phyloP scores from a whole-genome alignment of 257 asterid species.

The Solanum arcanum region DNA sequence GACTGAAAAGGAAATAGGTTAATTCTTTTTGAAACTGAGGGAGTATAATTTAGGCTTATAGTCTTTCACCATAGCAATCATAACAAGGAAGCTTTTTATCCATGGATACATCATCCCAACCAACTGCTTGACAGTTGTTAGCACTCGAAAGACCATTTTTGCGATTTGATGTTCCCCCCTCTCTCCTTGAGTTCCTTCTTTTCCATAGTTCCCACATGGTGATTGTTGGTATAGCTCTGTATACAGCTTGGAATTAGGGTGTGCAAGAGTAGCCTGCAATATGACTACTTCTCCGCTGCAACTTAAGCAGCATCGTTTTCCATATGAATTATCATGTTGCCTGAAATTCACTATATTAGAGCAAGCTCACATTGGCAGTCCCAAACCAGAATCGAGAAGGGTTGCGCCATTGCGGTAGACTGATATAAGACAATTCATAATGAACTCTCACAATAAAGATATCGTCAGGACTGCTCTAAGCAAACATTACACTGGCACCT shows the following conservation, averaged over 20 bases:
- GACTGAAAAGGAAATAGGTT: too few species aligned
- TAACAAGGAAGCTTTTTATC: not conserved
- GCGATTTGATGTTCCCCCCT: not conserved
- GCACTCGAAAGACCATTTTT: not conserved
- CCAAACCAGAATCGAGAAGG: not conserved
- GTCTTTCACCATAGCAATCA: not conserved
- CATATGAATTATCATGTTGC: not conserved
- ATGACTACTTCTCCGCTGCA: not conserved
- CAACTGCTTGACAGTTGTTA: not conserved
- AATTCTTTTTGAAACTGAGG: too few species aligned
- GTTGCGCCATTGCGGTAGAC: not conserved
- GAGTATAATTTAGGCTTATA: not conserved
- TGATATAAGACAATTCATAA: not conserved
- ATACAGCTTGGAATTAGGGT: not conserved
- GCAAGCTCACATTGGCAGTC: not conserved
- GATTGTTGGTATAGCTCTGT: not conserved
- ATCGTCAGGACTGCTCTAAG: not conserved
- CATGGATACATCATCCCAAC: not conserved
- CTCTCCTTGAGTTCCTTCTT: not conserved
- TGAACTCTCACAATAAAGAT: not conserved
- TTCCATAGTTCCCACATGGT: not conserved
- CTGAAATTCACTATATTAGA: not conserved
- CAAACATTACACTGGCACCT: not conserved
- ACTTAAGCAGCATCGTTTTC: not conserved
- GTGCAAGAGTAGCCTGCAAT: not conserved